Conservation (phyloP, 2,329 filamentous ascomycete species). For the Ceratocystiopsis minuta region DNA sequence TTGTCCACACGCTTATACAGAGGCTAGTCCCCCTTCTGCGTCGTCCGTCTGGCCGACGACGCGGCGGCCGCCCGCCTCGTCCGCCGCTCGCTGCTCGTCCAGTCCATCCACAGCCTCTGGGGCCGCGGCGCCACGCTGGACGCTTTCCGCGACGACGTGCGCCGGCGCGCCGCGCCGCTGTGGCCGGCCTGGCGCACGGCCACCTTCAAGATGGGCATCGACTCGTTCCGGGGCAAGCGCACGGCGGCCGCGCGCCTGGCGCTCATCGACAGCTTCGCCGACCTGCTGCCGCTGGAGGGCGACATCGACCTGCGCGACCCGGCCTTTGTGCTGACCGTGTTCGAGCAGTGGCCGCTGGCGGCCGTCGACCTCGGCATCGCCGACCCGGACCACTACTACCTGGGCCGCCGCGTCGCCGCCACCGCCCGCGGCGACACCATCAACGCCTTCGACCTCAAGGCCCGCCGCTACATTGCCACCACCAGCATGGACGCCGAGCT, state of each 20-base stretch:
- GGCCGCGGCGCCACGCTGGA: constrained; percentile 50
- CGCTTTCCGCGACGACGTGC: constrained; percentile 49
- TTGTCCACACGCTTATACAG: constrained; percentile 1
- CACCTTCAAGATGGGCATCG: constrained; percentile 72
- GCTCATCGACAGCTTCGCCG: constrained; percentile 62
- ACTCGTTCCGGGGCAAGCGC: constrained; percentile 64
- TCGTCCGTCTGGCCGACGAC: constrained; percentile 50
- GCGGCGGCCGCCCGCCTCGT: constrained; percentile 49
- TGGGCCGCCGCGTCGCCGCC: constrained; percentile 53
- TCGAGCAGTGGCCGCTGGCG: constrained; percentile 59
- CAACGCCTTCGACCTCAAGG: constrained; percentile 74
- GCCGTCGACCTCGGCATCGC: constrained; percentile 27
- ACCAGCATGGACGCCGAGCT: constrained; percentile 96
- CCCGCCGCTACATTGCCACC: constrained; percentile 80
- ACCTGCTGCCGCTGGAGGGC: constrained; percentile 59
- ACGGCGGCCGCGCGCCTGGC: constrained; percentile 42
- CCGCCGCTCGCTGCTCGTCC: constrained; percentile 60
- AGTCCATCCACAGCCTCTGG: constrained; percentile 82
- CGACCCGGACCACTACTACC: constrained; percentile 44
- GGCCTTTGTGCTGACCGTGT: constrained; percentile 58
- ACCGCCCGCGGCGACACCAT: constrained; percentile 47
- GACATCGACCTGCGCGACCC: constrained; percentile 59
- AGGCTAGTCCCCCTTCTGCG: constrained; percentile 65
- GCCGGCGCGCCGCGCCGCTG: constrained; percentile 34
- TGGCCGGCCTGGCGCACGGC: constrained; percentile 47